phyloP scores from a whole-genome alignment of 2,329 filamentous ascomycete genomes.

The Colletotrichum limetticola region DNA sequence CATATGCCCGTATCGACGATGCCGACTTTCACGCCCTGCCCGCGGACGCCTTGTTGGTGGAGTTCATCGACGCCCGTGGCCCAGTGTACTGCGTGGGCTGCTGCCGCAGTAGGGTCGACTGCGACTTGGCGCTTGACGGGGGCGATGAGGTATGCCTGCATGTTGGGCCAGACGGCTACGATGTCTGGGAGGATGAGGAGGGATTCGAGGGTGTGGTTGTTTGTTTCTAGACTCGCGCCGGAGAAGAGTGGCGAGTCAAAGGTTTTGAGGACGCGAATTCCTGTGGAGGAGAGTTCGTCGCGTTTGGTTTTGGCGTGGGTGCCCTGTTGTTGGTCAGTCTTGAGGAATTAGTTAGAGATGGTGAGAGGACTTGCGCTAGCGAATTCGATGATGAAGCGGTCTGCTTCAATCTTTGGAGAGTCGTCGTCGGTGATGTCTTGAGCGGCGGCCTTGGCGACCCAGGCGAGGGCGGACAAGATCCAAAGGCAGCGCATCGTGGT shows the following conservation, averaged over 20 bases:
- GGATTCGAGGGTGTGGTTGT: slow-evolving; percentile 26
- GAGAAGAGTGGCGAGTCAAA: slow-evolving; percentile 33
- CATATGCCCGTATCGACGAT: slow-evolving; percentile 37
- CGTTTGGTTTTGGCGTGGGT: background rate
- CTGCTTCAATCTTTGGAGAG: slow-evolving; percentile 6
- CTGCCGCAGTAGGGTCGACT: background rate
- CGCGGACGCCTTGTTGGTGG: slow-evolving; percentile 33
- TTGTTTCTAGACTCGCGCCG: slow-evolving; percentile 29
- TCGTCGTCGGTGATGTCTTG: background rate
- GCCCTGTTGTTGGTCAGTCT: background rate
- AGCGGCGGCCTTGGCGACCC: background rate
- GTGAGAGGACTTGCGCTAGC: background rate
- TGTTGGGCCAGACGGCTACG: slow-evolving; percentile 24
- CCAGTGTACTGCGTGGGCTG: slow-evolving; percentile 28
- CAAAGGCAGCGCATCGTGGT: slow-evolving; percentile 10
- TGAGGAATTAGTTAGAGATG: fast-evolving
- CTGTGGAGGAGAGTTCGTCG: slow-evolving; percentile 15
- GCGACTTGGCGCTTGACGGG: slow-evolving; percentile 18
- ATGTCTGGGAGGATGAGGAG: slow-evolving; percentile 22
- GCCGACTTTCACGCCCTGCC: slow-evolving; percentile 37
- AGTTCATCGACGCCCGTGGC: slow-evolving; percentile 36
- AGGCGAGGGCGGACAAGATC: slow-evolving; percentile 4
- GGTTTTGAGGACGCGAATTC: slow-evolving; percentile 19
- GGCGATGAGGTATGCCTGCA: slow-evolving; percentile 15
- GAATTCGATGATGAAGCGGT: slow-evolving; percentile 33